Evolutionary conservation across 345 rosid genomes (phyloP), one percentile per base, ranked within the genome.

Genomic region (Raphanus raphanistrum): DNA sequence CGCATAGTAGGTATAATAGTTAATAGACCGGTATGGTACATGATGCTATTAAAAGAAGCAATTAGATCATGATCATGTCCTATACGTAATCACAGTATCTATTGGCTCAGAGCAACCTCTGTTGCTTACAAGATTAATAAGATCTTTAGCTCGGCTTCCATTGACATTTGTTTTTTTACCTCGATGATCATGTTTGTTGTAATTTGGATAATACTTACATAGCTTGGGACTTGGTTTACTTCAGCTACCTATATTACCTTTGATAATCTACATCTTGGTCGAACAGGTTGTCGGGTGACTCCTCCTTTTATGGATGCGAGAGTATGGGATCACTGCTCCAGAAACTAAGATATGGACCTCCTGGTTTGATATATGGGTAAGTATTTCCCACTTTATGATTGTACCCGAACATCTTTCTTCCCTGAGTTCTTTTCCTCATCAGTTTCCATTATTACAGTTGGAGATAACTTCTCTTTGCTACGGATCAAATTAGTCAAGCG

Each of bases 31-130:
- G 50, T 43, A 11, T 43, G 52, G 52, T 43, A 43, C 15, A 43
- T 43, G 52, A 43, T 43, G 52, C 52, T 43, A 43, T 12, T 12
- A 43, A 43, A 43, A 43, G 52, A 43, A 43, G 52, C 15, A 43
- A 43, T 65, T 92, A 73, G 88, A 84, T 77, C 84, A 84, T 45
- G 98, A 95, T 66, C 85, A 87, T 78, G 71, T 90, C 8, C 69
- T 88, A 2, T 85, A 84, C 70, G 78, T 95, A 90, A 88, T 1
- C 85, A 97, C 75, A 95, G 89, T 66, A 15, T 88, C 68, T 85
- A 78, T 68, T 98, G 90, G 81, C 91, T 95, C 62, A 85, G 89
- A 79, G 84, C 73, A 62, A 88, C 97, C 72, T 92, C 92, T 64
- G 79, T 76, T 52, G 74, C 81, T 52, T 95, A 95, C 80, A 60